phyloP scores from a whole-genome alignment of 2,329 filamentous ascomycete species.

The Blumeria graminis region DNA sequence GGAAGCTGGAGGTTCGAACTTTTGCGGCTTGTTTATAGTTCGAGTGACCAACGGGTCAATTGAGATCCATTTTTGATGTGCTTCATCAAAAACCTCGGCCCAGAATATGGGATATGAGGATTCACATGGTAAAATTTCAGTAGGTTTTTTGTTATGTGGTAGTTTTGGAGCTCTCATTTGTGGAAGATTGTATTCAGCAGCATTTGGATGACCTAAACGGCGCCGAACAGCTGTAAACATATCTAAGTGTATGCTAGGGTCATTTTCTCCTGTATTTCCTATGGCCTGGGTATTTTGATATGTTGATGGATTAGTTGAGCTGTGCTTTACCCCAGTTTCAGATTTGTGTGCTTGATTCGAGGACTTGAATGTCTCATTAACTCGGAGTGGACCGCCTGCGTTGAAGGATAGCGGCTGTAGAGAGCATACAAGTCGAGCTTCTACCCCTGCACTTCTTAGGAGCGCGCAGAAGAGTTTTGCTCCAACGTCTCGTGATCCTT shows the following conservation, averaged over 20 bases:
- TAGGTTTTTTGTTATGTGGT: slow-evolving; percentile 14
- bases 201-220: slow-evolving; percentile 17
- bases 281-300: no score
- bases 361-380: not conserved
- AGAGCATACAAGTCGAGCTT: slow-evolving; percentile 69
- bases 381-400: slow-evolving; percentile 16
- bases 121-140: slow-evolving; percentile 29
- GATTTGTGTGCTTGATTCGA: not conserved
- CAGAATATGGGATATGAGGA: slow-evolving; percentile 71
- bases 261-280: no score
- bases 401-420: slow-evolving; percentile 43
- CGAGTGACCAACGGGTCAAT: slow-evolving; percentile 67
- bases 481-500: slow-evolving; percentile 72
- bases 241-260: no score
- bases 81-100: slow-evolving; percentile 75
- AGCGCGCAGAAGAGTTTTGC: slow-evolving; percentile 79
- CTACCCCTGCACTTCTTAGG: slow-evolving; percentile 58
- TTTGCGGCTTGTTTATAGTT: slow-evolving; percentile 49
- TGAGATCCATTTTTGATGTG: slow-evolving; percentile 76
- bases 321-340: no score
- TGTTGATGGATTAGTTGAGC: not conserved
- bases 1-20: slow-evolving; percentile 59
- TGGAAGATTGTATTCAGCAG: slow-evolving; percentile 27
- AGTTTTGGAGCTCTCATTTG: slow-evolving; percentile 17
- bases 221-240: slow-evolving; percentile 5